phyloP scores from a whole-genome alignment of 768 basidiomycete species.

The Agrocybe chaxingu region DNA sequence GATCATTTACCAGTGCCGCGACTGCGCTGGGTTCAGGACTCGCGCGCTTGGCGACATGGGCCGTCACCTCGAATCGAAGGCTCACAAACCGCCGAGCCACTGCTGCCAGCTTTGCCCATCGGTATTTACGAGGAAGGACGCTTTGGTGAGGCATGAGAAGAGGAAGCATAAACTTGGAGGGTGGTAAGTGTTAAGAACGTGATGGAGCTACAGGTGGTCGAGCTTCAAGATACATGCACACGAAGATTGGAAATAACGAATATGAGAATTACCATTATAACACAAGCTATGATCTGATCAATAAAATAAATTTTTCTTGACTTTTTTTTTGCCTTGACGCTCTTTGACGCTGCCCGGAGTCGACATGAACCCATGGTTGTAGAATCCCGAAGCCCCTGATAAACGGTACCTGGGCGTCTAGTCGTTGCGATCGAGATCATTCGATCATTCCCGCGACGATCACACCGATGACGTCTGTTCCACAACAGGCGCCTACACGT shows the following conservation, averaged over 20 bases:
- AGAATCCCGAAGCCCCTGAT: too few species aligned
- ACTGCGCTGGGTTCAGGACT: slow-evolving; percentile 10
- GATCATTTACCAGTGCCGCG: too few species aligned
- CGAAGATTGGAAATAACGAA: neutral
- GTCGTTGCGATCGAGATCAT: too few species aligned
- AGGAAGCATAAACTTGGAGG: neutral
- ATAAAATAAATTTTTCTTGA: neutral
- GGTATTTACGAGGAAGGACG: slow-evolving; percentile 8
- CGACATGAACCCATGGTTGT: too few species aligned
- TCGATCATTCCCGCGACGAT: too few species aligned
- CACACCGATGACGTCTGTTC: too few species aligned
- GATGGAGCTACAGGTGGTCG: neutral
- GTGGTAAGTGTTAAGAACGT: neutral
- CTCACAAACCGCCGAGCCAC: neutral
- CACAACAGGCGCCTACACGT: too few species aligned
- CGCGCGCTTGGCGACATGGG: slow-evolving; percentile 7
- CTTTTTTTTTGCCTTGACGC: too few species aligned
- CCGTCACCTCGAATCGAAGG: slow-evolving; percentile 9
- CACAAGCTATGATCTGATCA: neutral
- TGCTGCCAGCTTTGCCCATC: neutral
- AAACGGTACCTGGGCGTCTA: too few species aligned
- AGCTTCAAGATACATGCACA: neutral
- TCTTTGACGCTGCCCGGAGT: too few species aligned
- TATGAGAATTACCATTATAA: neutral
- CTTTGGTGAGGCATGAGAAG: slow-evolving; percentile 8